A percentile compares a stretch with the other conserved stretches of the same genome.
phyloP scores from a whole-genome alignment of 1,139 yeast genomes.

The Geotrichum armillariae region DNA sequence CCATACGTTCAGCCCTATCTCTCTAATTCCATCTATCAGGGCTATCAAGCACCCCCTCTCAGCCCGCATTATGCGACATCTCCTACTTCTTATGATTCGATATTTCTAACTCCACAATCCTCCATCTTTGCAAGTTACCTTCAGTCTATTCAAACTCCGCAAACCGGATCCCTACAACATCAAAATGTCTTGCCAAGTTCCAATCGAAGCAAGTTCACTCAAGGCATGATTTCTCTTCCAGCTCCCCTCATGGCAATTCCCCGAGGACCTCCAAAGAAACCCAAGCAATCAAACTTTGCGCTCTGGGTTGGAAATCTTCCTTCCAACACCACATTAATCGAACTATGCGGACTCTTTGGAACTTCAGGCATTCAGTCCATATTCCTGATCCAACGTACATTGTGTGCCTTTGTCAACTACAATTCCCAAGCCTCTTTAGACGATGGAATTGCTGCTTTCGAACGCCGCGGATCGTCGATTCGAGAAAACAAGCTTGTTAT shows the following conservation, averaged over 20 bases:
- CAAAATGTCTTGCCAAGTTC: too few species aligned
- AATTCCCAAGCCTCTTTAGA: conserved; percentile 33
- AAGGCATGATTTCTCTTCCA: conserved; percentile 2
- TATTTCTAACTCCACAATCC: conserved; percentile 20
- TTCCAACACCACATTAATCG: conserved; percentile 36
- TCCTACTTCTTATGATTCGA: conserved; percentile 16
- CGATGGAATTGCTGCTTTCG: conserved; percentile 34
- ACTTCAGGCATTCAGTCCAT: conserved; percentile 40
- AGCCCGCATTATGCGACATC: too few species aligned
- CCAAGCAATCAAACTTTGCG: conserved; percentile 41
- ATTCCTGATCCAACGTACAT: conserved; percentile 41
- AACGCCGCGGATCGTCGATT: conserved; percentile 34
- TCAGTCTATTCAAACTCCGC: conserved; percentile 14
- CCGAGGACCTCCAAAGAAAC: conserved; percentile 38
- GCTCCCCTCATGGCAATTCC: conserved; percentile 23
- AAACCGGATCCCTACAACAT: too few species aligned
- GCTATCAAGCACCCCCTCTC: too few species aligned
- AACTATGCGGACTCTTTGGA: conserved; percentile 40
- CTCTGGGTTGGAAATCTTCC: conserved; percentile 48
- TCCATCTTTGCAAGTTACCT: conserved; percentile 22
- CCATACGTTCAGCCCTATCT: too few species aligned
- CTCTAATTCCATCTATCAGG: too few species aligned
- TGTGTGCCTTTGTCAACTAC: conserved; percentile 45
- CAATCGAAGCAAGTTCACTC: too few species aligned
- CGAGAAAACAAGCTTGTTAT: conserved; percentile 39